phyloP scores from a whole-genome alignment of 805 yeast genomes.

The Ogataea haglerorum region DNA sequence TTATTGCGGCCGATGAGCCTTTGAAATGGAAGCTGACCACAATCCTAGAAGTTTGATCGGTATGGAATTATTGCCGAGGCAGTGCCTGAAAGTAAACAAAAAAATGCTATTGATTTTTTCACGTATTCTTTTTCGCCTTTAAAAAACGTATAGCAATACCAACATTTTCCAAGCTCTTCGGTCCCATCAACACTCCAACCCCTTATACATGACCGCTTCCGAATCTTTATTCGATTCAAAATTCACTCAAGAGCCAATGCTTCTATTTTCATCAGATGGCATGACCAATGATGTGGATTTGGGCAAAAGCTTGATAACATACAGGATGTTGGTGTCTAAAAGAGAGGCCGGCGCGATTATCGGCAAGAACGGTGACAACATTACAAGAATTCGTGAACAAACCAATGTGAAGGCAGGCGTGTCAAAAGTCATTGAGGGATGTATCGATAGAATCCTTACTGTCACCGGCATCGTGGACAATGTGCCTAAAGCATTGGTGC shows the following conservation, averaged over 20 bases:
- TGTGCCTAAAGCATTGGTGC: constrained; percentile 65
- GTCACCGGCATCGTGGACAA: constrained; percentile 70
- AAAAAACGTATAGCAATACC: constrained; percentile 2
- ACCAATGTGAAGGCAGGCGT: constrained; percentile 85
- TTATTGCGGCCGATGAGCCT: constrained; percentile 16
- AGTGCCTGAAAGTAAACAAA: not conserved
- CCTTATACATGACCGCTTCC: constrained; percentile 22
- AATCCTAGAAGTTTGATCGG: constrained; percentile 8
- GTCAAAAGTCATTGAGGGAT: constrained; percentile 73
- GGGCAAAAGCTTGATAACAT: constrained; percentile 33
- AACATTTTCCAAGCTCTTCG: not conserved
- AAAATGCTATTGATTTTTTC: constrained; percentile 1
- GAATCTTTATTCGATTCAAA: constrained; percentile 34
- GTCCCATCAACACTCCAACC: not conserved
- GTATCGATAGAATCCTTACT: constrained; percentile 78
- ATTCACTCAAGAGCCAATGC: constrained; percentile 23
- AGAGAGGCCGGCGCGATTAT: constrained; percentile 89
- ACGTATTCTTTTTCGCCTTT: constrained; percentile 3
- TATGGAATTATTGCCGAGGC: not conserved
- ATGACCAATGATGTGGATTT: constrained; percentile 27
- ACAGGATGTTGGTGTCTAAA: constrained; percentile 67
- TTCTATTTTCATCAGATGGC: constrained; percentile 11
- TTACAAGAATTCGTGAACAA: constrained; percentile 68
- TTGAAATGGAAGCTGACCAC: constrained; percentile 29
- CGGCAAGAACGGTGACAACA: constrained; percentile 79